These are phyloP conservation scores for Blastocladiella emersonii DNA, from an alignment of 371 early-diverging fungal species.

Conservation along the genomic window DNA sequence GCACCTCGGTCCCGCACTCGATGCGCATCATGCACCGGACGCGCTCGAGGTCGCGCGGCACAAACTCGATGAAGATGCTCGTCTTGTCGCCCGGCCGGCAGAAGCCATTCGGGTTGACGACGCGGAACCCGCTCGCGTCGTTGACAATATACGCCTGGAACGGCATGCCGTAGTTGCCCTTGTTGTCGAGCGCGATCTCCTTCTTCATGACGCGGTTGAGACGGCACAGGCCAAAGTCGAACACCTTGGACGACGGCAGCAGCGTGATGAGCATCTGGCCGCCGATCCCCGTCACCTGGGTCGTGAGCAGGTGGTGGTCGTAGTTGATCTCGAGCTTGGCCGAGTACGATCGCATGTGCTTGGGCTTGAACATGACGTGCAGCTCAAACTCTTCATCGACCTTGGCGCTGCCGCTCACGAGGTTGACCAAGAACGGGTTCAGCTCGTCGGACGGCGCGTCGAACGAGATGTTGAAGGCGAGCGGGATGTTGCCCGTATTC, in stretches of 20 bases:
- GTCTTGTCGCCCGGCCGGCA: conserved; percentile 3
- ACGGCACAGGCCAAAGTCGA: conserved; percentile 39
- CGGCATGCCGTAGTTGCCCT: conserved; percentile 31
- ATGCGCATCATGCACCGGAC: conserved; percentile 23
- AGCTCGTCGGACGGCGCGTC: conserved; percentile 3
- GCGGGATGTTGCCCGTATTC: conserved; percentile 35
- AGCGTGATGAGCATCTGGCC: conserved; percentile 22
- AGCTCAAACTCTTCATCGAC: conserved; percentile 23
- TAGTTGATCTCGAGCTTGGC: conserved; percentile 22
- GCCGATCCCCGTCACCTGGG: conserved; percentile 25
- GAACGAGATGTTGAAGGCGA: conserved; percentile 18
- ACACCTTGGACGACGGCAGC: neutral
- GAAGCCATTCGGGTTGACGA: conserved; percentile 1
- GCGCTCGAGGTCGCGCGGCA: conserved; percentile 25
- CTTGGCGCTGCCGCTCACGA: conserved; percentile 13
- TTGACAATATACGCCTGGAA: conserved; percentile 12
- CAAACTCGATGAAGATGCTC: conserved; percentile 6
- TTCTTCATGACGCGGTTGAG: conserved; percentile 23
- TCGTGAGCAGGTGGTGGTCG: conserved; percentile 22
- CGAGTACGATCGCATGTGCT: conserved; percentile 22
- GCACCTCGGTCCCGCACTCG: conserved; percentile 12
- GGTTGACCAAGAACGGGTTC: conserved; percentile 12
- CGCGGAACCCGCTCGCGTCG: neutral
- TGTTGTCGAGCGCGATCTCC: conserved; percentile 22
- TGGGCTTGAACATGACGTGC: conserved; percentile 23